These are phyloP conservation scores for Penicillium sp. DNA, from an alignment of 2,329 filamentous ascomycete genomes.

Conservation along the genomic window DNA sequence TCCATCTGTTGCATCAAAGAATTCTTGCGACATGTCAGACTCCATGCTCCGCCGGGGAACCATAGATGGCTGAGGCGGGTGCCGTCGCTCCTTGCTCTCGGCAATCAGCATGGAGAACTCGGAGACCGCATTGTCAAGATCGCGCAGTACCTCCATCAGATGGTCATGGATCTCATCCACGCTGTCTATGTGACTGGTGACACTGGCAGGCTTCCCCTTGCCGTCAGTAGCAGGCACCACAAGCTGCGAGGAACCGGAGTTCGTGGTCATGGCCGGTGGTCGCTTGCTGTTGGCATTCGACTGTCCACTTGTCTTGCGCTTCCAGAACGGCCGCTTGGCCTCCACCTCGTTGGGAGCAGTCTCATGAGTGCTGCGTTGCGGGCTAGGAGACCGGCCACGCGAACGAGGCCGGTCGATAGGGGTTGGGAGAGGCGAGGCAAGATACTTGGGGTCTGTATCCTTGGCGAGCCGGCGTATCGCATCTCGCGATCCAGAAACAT, in stretches of 20 bases:
- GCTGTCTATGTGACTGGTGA: slow-evolving; percentile 37
- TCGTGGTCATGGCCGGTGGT: slow-evolving; percentile 38
- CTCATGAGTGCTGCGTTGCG: slow-evolving; percentile 26
- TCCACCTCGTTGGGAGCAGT: slow-evolving; percentile 27
- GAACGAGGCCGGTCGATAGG: slow-evolving; percentile 16
- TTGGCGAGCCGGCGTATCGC: slow-evolving; percentile 77
- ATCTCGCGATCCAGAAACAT: slow-evolving; percentile 78
- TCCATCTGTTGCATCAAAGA: slow-evolving; percentile 79
- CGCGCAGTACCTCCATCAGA: slow-evolving; percentile 70
- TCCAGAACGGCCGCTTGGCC: slow-evolving; percentile 79
- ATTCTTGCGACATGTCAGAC: slow-evolving; percentile 74
- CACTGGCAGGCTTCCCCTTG: slow-evolving; percentile 29
- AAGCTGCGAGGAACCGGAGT: slow-evolving; percentile 44
- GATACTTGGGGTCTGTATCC: slow-evolving; percentile 63
- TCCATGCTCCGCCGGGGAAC: slow-evolving; percentile 63
- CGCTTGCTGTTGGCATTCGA: slow-evolving; percentile 32
- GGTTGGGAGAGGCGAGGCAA: slow-evolving; percentile 18
- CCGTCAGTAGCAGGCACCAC: slow-evolving; percentile 39
- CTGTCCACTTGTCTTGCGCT: slow-evolving; percentile 63
- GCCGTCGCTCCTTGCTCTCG: slow-evolving; percentile 69
- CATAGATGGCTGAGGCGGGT: slow-evolving; percentile 47
- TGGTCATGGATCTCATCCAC: slow-evolving; percentile 68
- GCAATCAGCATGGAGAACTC: slow-evolving; percentile 71
- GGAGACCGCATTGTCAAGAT: slow-evolving; percentile 71
- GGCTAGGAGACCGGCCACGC: slow-evolving; percentile 30